A percentile compares a stretch with the other conserved stretches of the same genome.
Conservation (phyloP, 2,329 filamentous ascomycete species). For the Clonostachys rosea region DNA sequence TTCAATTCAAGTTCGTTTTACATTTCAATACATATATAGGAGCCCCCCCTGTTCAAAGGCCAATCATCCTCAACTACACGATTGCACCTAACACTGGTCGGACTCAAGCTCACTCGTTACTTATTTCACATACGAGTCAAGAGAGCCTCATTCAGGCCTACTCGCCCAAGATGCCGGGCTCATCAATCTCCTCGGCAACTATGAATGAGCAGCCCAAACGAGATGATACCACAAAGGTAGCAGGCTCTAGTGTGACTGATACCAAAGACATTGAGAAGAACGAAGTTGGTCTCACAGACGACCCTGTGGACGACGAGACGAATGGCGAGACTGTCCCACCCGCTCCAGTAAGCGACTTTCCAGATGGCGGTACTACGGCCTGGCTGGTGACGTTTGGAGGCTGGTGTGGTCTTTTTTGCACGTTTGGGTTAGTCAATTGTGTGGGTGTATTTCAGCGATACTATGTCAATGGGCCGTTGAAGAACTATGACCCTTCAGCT, state of each 20-base stretch:
- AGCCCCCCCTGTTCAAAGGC: no score
- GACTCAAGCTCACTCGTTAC: no score
- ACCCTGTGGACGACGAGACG: not conserved
- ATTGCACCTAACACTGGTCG: no score
- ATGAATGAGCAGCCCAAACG: not conserved
- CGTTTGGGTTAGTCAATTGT: constrained; percentile 37
- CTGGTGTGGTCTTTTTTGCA: constrained; percentile 27
- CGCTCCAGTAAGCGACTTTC: constrained; percentile 45
- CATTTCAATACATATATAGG: no score
- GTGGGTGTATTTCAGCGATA: constrained; percentile 55
- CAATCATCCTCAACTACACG: no score
- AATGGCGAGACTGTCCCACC: constrained; percentile 15
- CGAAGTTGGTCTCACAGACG: constrained; percentile 5
- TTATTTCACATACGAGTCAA: no score
- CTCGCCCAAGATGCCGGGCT: not conserved
- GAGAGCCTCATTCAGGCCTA: no score
- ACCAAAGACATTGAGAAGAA: constrained; percentile 18
- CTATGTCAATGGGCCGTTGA: constrained; percentile 45
- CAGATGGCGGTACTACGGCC: constrained; percentile 52
- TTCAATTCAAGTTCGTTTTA: no score
- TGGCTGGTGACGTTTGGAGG: constrained; percentile 27
- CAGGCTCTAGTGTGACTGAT: constrained; percentile 19
- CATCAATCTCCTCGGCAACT: constrained; percentile 1
- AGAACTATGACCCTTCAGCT: constrained; percentile 39
- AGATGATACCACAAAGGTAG: constrained; percentile 3